These are phyloP conservation scores for Ormosia emarginata DNA, from an alignment of 306 rosid genomes.

Conservation along the genomic window DNA sequence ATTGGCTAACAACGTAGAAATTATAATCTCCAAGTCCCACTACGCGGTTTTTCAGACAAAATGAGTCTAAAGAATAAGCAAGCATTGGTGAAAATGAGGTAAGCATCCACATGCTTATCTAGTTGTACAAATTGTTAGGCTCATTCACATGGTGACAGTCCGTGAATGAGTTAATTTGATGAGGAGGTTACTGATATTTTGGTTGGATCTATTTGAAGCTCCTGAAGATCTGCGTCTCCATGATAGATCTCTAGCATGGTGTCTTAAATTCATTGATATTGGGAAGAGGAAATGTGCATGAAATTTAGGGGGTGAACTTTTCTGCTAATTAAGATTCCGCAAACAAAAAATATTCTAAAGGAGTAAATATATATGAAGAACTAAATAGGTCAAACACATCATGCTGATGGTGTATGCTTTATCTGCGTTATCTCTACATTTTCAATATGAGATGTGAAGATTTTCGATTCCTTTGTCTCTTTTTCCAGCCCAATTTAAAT, in stretches of 20 bases:
- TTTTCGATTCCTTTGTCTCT: no score
- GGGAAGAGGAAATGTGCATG: neutral
- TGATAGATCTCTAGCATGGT: neutral
- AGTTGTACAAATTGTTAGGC: neutral
- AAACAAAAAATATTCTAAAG: neutral
- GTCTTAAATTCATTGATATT: slow-evolving; percentile 5
- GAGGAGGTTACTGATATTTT: neutral
- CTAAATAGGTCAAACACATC: neutral
- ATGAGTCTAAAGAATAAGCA: neutral
- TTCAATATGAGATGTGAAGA: no score
- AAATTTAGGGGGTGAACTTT: slow-evolving; percentile 15
- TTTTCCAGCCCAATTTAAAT: no score
- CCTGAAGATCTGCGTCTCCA: neutral
- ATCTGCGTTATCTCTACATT: no score
- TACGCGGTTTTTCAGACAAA: neutral
- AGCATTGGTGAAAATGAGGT: slow-evolving; percentile 11
- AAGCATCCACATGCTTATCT: neutral
- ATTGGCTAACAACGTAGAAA: slow-evolving; percentile 14
- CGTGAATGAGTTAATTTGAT: neutral
- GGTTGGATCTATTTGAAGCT: neutral
- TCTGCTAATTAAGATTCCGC: neutral
- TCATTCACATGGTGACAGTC: neutral
- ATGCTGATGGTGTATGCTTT: neutral
- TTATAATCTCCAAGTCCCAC: slow-evolving; percentile 4
- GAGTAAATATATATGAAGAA: no score